Evolutionary conservation across 495 filamentous ascomycete species (phyloP), one percentile per base, ranked within the genome.

Genomic region (Saxispiralis lemnorum): DNA sequence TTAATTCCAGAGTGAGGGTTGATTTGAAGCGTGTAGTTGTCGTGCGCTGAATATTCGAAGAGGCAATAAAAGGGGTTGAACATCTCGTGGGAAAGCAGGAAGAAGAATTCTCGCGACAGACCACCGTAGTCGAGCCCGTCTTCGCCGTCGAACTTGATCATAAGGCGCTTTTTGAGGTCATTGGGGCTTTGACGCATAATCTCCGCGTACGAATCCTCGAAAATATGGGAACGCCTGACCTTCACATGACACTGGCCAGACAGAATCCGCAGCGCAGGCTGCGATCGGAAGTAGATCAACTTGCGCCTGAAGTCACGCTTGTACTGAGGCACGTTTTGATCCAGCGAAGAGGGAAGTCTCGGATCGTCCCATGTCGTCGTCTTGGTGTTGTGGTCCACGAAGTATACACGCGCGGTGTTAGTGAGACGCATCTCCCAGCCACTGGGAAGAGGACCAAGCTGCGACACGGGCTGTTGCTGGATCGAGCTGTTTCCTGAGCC

Each of bases 31-130:
- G 89, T 99, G 67, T 99, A 99, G 67, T 99, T 99, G 74, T 99
- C 89, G 67, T 99, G 89, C 21, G 89, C 89, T 48, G 89, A 95
- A 61, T 99, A 99, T 66, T 99, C 89, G 68, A 99, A 99, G 36
- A 99, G 71, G 64, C 89, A 99, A 67, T 99, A 99, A 66, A 99
- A 99, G 42, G 89, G 89, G 63, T 99, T 99, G 66, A 99, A 99
- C 89, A 99, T 99, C 69, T 99, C 89, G 64, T 99, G 89, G n/a
- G 89, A 96, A 33, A 99, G 75, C 44, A 99, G 71, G 77, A 96
- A 99, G 73, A 99, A 99, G 68, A 96, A 99, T 64, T 99, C 89
- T 72, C 89, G 80, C 16, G 89, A 99, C 34, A 99, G 75, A 70
- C 89, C 89, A 61, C 89, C 89, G 60, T 97, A 97, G 65, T 97